Percentiles rank a stretch among this genome's conserved stretches.
Conservation (phyloP, 768 basidiomycete genomes). For the Pisolithus tinctorius region DNA sequence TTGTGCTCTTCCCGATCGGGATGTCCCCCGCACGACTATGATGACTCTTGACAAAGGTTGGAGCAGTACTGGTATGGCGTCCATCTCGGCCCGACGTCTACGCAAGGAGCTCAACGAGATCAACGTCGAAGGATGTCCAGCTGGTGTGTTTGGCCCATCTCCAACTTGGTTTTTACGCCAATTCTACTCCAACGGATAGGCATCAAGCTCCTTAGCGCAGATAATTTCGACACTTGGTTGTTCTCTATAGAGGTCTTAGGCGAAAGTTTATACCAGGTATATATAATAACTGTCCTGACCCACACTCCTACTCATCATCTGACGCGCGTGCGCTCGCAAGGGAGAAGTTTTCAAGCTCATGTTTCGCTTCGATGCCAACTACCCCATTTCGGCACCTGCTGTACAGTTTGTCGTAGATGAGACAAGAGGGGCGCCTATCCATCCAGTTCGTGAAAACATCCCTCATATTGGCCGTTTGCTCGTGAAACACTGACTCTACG, state of each 20-base stretch:
- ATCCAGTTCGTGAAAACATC: conserved; percentile 52
- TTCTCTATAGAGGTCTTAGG: conserved; percentile 82
- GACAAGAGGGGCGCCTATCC: conserved; percentile 60
- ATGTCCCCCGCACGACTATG: neutral
- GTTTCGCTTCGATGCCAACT: conserved; percentile 76
- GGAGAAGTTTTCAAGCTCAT: conserved; percentile 71
- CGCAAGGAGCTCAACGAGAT: conserved; percentile 70
- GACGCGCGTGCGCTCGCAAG: conserved; percentile 29
- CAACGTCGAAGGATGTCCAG: conserved; percentile 53
- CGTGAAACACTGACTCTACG: conserved; percentile 6
- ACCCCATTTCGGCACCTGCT: conserved; percentile 83
- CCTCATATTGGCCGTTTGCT: neutral
- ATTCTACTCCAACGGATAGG: conserved; percentile 35
- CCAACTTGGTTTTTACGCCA: neutral
- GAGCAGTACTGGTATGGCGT: conserved; percentile 39
- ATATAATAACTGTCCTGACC: neutral
- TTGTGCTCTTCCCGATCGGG: conserved; percentile 21
- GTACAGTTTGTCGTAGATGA: conserved; percentile 77
- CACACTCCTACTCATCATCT: neutral
- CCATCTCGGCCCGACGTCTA: conserved; percentile 58
- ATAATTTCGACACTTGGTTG: conserved; percentile 72
- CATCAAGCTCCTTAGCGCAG: conserved; percentile 65
- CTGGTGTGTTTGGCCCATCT: conserved; percentile 38
- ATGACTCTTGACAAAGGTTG: conserved; percentile 6
- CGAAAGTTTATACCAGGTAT: conserved; percentile 69